A percentile compares a stretch with the other conserved stretches of the same genome.
Evolutionary conservation across 2,329 filamentous ascomycete genomes (phyloP).

Genomic region (Paecilomyces variotii): DNA sequence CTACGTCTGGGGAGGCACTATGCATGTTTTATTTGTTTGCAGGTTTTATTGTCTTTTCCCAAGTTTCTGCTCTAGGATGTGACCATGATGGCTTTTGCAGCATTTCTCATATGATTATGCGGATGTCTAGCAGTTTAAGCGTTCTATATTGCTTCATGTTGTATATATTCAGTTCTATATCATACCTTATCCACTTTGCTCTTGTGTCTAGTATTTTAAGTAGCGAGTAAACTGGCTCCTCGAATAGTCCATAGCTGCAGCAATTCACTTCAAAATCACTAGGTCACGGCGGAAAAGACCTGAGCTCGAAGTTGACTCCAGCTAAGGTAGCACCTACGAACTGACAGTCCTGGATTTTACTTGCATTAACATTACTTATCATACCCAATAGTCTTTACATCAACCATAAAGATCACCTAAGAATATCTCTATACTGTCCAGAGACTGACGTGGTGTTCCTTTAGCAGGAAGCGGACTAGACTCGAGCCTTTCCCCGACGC

Average conservation of each 20-base stretch:
- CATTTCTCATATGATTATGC: conserved; percentile 9
- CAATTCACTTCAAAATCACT: no score
- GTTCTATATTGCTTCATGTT: conserved; percentile 8
- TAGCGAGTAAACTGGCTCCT: not conserved
- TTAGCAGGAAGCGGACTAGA: no score
- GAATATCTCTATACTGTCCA: not conserved
- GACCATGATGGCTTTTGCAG: conserved; percentile 7
- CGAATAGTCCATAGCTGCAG: no score
- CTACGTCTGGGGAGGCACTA: not conserved
- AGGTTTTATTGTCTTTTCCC: not conserved
- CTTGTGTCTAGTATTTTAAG: not conserved
- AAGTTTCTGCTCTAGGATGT: not conserved
- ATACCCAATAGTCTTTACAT: not conserved
- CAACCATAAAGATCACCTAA: not conserved
- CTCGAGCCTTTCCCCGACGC: not conserved
- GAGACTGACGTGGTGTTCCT: not conserved
- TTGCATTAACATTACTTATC: not conserved
- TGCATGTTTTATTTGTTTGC: not conserved
- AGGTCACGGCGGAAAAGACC: not conserved
- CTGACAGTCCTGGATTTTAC: not conserved
- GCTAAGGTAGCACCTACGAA: not conserved
- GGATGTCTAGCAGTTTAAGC: conserved; percentile 12
- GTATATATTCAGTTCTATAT: conserved; percentile 11
- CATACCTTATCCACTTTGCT: not conserved
- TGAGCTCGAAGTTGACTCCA: not conserved